Conservation (phyloP, 768 basidiomycete genomes). For the Phylloporus sp. region DNA sequence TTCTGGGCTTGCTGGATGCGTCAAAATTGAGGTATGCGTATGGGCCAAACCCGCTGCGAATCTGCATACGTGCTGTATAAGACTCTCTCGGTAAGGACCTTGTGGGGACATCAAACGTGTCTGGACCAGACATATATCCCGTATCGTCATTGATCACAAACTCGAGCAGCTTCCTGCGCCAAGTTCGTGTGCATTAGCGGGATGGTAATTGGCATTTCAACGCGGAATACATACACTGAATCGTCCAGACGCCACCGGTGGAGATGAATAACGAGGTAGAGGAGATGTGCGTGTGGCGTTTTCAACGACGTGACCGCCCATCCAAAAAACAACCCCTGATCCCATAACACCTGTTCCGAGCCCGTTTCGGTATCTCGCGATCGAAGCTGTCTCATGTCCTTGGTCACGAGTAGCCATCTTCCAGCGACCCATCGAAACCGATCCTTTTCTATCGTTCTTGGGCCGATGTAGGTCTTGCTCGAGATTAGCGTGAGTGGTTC, state of each 20-base stretch:
- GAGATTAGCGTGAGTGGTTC: slow-evolving; percentile 10
- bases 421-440: slow-evolving; percentile 16
- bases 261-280: slow-evolving; percentile 15
- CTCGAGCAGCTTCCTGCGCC: slow-evolving; percentile 15
- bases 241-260: slow-evolving; percentile 4
- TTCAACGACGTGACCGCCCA: slow-evolving; percentile 13
- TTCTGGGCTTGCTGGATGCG: slow-evolving; percentile 6
- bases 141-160: slow-evolving; percentile 17
- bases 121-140: slow-evolving; percentile 7
- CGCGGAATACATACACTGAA: slow-evolving; percentile 11
- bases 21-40: slow-evolving; percentile 16
- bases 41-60: slow-evolving; percentile 8
- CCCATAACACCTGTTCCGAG: slow-evolving; percentile 15
- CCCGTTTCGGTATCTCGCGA: slow-evolving; percentile 16
- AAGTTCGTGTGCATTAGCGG: neutral
- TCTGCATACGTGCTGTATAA: slow-evolving; percentile 11
- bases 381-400: slow-evolving; percentile 7
- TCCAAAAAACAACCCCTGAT: slow-evolving; percentile 1
- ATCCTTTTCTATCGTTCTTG: slow-evolving; percentile 4
- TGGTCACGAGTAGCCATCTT: slow-evolving; percentile 18
- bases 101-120: slow-evolving; percentile 14
- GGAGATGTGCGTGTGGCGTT: slow-evolving; percentile 7
- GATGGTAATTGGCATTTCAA: neutral
- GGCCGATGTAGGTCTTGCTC: slow-evolving; percentile 1
- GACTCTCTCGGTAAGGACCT: slow-evolving; percentile 8